A percentile compares a stretch with the other conserved stretches of the same genome.
Evolutionary conservation across 441 rosid species (phyloP).

Genomic region (Flueggea neowawraea): DNA sequence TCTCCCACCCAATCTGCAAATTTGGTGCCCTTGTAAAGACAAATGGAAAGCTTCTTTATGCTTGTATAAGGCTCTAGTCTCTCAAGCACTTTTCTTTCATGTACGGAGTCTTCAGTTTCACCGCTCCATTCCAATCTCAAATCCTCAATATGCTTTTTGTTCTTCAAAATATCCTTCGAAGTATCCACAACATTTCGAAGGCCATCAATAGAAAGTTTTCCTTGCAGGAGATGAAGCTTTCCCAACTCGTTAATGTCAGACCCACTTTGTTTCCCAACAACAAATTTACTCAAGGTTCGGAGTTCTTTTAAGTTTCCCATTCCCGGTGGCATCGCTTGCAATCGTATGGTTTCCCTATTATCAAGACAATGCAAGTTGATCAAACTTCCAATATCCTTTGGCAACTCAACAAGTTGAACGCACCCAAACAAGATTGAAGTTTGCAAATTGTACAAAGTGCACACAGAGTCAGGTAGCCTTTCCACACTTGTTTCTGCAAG

Average conservation of each 20-base stretch:
- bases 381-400: neutral
- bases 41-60: constrained; percentile 12
- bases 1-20: constrained; percentile 23
- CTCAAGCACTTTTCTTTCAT: constrained; percentile 13
- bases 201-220: neutral
- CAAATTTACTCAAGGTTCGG: neutral
- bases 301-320: constrained; percentile 2
- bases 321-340: constrained; percentile 2
- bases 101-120: neutral
- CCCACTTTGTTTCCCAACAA: neutral
- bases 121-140: constrained; percentile 17
- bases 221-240: neutral
- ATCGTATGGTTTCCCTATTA: neutral
- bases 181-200: neutral
- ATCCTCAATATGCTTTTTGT: constrained; percentile 9
- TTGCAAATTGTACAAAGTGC: constrained; percentile 7
- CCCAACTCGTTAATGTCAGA: neutral
- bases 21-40: neutral
- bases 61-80: constrained; percentile 15
- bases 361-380: constrained; percentile 4
- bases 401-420: neutral
- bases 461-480: too few species aligned
- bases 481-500: too few species aligned
- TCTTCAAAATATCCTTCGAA: neutral
- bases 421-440: constrained; percentile 5